phyloP scores from a whole-genome alignment of 2,329 filamentous ascomycete genomes.

The Calonectria hongkongensis region DNA sequence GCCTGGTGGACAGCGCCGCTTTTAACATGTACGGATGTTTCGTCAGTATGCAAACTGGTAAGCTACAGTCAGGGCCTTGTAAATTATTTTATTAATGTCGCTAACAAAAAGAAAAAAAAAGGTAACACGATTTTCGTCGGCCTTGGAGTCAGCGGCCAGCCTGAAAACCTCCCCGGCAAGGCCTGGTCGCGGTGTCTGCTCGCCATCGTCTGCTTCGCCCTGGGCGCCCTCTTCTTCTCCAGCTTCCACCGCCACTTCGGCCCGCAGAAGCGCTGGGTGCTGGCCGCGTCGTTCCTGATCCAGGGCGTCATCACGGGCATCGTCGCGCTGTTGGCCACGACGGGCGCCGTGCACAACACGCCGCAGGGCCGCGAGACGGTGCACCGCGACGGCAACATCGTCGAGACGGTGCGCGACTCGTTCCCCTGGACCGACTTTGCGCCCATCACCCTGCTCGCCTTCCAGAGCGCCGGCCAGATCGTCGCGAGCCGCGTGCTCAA shows the following conservation, averaged over 20 bases:
- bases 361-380: conserved; percentile 42
- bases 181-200: conserved; percentile 55
- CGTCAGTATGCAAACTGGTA: conserved; percentile 56
- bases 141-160: conserved; percentile 52
- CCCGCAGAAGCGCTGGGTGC: conserved; percentile 54
- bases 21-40: conserved; percentile 56
- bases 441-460: conserved; percentile 51
- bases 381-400: conserved; percentile 47
- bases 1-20: conserved; percentile 54
- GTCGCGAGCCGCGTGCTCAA: conserved; percentile 53
- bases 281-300: conserved; percentile 48
- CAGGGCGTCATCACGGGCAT: conserved; percentile 51
- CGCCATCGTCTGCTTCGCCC: conserved; percentile 52
- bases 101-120: conserved; percentile 26
- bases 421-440: conserved; percentile 52
- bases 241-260: conserved; percentile 54
- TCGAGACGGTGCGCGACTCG: conserved; percentile 47
- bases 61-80: conserved; percentile 10
- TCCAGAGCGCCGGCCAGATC: conserved; percentile 54
- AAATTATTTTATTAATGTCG: neutral
- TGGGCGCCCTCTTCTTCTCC: conserved; percentile 54
- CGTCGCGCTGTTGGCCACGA: conserved; percentile 52
- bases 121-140: conserved; percentile 56
- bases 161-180: conserved; percentile 51
- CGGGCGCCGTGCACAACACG: conserved; percentile 49